Conservation (phyloP, 495 filamentous ascomycete genomes). For the Trichocladium uniseriatum region DNA sequence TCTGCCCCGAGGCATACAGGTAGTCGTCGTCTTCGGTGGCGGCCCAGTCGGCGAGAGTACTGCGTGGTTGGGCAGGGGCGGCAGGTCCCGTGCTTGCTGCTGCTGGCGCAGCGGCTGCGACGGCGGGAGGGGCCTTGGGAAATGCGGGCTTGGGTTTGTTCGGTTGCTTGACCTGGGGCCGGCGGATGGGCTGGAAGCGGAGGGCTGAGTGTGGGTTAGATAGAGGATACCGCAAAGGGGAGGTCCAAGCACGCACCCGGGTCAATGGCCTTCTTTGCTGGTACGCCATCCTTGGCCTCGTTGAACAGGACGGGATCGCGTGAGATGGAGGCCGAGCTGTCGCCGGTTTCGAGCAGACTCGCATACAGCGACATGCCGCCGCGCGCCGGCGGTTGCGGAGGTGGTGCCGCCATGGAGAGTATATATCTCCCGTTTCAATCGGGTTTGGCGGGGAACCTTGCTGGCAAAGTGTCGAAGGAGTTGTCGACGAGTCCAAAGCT, state of each 20-base stretch:
- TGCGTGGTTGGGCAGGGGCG: conserved; percentile 48
- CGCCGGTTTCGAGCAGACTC: conserved; percentile 42
- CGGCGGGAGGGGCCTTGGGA: conserved; percentile 26
- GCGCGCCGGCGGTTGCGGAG: conserved; percentile 15
- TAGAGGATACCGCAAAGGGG: background rate
- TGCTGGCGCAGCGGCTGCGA: conserved; percentile 15
- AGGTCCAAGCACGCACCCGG: conserved; percentile 52
- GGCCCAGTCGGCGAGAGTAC: conserved; percentile 77
- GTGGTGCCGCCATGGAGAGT: conserved; percentile 11
- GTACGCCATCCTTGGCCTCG: conserved; percentile 44
- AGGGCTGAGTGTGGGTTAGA: conserved; percentile 48
- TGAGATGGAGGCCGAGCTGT: conserved; percentile 56
- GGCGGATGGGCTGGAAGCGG: conserved; percentile 70
- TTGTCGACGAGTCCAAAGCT: background rate
- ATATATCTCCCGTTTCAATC: too few relatives aligned
- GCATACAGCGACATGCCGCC: conserved; percentile 48
- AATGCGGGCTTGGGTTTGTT: conserved; percentile 65
- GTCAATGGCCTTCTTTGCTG: conserved; percentile 65
- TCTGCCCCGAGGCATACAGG: conserved; percentile 41
- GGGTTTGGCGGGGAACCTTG: too few relatives aligned
- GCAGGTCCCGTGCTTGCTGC: conserved; percentile 12
- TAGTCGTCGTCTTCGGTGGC: conserved; percentile 59
- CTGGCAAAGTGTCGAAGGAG: background rate
- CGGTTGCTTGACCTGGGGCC: conserved; percentile 56
- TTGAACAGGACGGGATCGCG: conserved; percentile 73